Conservation (phyloP, 176 grass and related monocot genomes). For the Saccharum officinarum region DNA sequence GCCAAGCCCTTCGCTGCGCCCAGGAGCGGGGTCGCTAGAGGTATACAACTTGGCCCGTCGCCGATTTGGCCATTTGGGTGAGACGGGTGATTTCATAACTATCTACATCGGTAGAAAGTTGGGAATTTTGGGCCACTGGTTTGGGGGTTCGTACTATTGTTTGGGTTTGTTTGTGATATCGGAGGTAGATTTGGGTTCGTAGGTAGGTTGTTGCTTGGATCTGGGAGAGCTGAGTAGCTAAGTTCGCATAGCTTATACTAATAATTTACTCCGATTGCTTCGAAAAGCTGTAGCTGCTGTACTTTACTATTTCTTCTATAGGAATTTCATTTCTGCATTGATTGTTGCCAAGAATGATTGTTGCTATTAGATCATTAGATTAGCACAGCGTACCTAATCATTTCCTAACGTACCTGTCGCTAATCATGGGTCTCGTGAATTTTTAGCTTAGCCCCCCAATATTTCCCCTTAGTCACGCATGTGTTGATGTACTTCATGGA, state of each 20-base stretch:
- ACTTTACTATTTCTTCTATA: neutral
- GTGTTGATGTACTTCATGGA: neutral
- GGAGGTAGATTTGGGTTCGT: constrained; percentile 10
- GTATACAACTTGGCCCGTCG: constrained; percentile 23
- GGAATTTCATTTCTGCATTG: neutral
- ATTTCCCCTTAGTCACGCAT: neutral
- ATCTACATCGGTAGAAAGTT: neutral
- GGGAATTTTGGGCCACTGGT: neutral
- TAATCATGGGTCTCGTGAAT: neutral
- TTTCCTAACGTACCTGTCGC: neutral
- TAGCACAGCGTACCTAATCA: neutral
- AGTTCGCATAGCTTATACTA: neutral
- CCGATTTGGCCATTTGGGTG: neutral
- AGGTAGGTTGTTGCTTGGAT: neutral
- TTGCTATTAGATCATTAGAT: neutral
- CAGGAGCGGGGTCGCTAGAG: constrained; percentile 22
- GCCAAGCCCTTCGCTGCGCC: constrained; percentile 26
- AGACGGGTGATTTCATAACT: neutral
- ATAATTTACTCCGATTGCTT: neutral
- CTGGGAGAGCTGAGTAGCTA: neutral
- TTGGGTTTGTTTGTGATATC: neutral
- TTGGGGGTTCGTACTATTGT: neutral
- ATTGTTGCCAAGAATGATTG: neutral
- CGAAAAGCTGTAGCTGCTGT: neutral
- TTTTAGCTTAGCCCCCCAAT: neutral